phyloP scores from a whole-genome alignment of 176 grass and related monocot species.

The Hyparrhenia diplandra region DNA sequence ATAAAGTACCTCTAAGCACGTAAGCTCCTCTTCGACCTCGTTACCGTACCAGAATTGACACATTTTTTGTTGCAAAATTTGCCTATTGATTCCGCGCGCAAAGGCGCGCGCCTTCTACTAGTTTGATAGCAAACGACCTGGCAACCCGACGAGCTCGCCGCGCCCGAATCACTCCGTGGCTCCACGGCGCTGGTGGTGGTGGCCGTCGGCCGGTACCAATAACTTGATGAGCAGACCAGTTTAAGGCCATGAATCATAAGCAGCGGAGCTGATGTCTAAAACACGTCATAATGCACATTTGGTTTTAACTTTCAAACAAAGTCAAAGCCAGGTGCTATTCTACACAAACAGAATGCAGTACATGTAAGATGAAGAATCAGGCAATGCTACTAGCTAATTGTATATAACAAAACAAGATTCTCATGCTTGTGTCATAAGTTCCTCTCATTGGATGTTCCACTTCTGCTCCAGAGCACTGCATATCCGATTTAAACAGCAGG shows the following conservation, averaged over 20 bases:
- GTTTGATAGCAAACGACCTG: too few species aligned
- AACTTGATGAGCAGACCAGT: not conserved
- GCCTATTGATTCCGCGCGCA: too few species aligned
- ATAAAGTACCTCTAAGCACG: too few species aligned
- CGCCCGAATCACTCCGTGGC: too few species aligned
- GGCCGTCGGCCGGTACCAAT: too few species aligned
- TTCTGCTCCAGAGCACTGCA: slow-evolving; percentile 87
- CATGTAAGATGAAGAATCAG: not conserved
- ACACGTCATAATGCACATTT: not conserved
- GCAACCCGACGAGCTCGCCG: too few species aligned
- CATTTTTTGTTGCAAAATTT: too few species aligned
- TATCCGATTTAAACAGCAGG: slow-evolving; percentile 94
- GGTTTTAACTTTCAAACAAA: not conserved
- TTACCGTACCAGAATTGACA: too few species aligned
- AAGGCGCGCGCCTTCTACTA: too few species aligned
- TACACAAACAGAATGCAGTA: not conserved
- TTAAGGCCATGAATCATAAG: not conserved
- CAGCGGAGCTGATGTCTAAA: not conserved
- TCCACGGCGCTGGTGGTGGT: too few species aligned
- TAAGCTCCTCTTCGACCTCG: too few species aligned
- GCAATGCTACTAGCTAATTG: not conserved
- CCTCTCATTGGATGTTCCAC: slow-evolving; percentile 72
- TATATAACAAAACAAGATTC: not conserved
- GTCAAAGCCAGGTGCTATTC: not conserved
- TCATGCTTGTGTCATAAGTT: not conserved